Evolutionary conservation across 208 protist genomes (phyloP), one percentile per base, ranked within the genome.

Genomic region (Trypanosoma conorhini): DNA sequence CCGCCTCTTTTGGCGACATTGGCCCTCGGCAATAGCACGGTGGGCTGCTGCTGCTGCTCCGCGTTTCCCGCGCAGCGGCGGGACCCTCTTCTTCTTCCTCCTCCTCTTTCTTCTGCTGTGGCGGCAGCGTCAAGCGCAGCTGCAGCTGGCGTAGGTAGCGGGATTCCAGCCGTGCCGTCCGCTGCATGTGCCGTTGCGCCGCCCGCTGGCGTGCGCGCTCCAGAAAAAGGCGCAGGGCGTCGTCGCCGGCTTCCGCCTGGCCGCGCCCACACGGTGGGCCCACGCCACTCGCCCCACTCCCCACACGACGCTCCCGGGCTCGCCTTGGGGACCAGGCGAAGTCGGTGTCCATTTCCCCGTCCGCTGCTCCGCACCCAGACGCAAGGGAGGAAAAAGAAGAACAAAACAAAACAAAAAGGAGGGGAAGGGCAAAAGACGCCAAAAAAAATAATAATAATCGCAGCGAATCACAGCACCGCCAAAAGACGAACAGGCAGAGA

Each of bases 131-230:
- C 24, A 26, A 42, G 17, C 22, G 17, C 42, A 33, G 22, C 17
- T 62, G 60, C 26, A 74, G 38, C 33, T 42, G 46, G 35, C 19
- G 52, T 3, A 48, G 21, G 22, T 74, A 74, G 10, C 67, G 59
- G 35, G 60, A 62, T n/a, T 67, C 52, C 61, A 74, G 44, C 35
- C 52, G 24, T 12, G 68, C 58, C 15, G 62, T 31, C 8, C 68
- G 68, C 5, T 21, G 21, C 24, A 54, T 38, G 52, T 74, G 54
- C 4, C 35, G 52, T 28, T 54, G 61, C 17, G 69, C 46, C 19
- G 69, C 52, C 33, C 26, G 21, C 22, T 67, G 31, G 31, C 69
- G 69, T 26, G 50, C 59, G 51, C 54, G 24, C 35, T 74, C 21
- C 15, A 74, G 54, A 62, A 74, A 74, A 26, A 67, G 22, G 12